Percentiles rank a stretch among this genome's conserved stretches.
These are phyloP conservation scores for Castanea mollissima DNA, from an alignment of 306 rosid genomes.

Conservation along the genomic window DNA sequence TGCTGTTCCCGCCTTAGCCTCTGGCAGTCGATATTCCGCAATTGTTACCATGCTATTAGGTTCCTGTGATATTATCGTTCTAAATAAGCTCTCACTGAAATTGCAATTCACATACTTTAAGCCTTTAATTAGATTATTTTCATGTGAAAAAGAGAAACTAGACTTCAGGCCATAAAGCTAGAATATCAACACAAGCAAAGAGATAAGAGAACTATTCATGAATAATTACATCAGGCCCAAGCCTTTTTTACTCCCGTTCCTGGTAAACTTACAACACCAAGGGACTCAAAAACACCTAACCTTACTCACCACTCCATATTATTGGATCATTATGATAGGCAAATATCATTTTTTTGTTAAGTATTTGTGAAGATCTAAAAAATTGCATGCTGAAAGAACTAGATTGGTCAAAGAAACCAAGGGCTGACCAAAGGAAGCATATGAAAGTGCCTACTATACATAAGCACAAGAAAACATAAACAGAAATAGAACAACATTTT, in stretches of 20 bases:
- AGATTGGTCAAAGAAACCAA: background rate
- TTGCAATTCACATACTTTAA: background rate
- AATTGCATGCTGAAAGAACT: conserved; percentile 2
- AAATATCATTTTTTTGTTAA: too few relatives aligned
- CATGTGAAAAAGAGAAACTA: background rate
- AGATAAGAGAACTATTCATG: background rate
- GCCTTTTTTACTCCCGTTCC: background rate
- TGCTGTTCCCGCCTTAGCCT: conserved; percentile 78
- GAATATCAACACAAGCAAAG: background rate
- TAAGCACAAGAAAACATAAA: background rate
- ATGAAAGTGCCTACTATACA: background rate
- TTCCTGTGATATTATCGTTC: conserved; percentile 45
- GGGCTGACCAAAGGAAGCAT: background rate
- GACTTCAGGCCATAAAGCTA: background rate
- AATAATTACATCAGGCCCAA: background rate
- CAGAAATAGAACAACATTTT: background rate
- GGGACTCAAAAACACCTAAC: background rate
- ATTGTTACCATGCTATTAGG: conserved; percentile 53
- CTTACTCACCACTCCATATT: background rate
- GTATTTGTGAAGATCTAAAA: background rate
- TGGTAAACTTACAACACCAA: background rate
- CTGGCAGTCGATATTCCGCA: conserved; percentile 90
- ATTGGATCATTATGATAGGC: background rate
- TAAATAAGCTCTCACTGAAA: conserved; percentile 10
- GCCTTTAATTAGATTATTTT: background rate